Conservation (phyloP, 495 filamentous ascomycete genomes). For the Terfezia claveryi region DNA sequence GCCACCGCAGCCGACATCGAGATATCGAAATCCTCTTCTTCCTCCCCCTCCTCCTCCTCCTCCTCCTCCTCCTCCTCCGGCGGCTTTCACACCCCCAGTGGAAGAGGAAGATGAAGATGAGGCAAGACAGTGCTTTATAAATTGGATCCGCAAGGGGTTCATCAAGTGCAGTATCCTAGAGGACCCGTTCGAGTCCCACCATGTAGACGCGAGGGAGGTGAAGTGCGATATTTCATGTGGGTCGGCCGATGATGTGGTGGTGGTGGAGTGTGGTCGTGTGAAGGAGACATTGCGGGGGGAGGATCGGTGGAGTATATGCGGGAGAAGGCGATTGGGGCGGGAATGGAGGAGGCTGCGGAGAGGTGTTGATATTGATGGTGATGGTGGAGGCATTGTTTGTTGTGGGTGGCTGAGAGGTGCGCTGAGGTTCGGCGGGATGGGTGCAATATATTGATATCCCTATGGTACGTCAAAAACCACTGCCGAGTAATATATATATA, state of each 20-base stretch:
- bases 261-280: neutral
- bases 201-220: slow-evolving; percentile 70
- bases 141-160: slow-evolving; percentile 90
- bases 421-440: too few relatives aligned
- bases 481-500: too few relatives aligned
- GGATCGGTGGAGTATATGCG: too few relatives aligned
- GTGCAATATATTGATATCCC: too few relatives aligned
- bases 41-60: slow-evolving; percentile 13
- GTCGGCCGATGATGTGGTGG: slow-evolving; percentile 46
- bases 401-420: too few relatives aligned
- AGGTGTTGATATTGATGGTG: too few relatives aligned
- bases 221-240: slow-evolving; percentile 81
- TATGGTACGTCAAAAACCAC: too few relatives aligned
- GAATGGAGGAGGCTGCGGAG: too few relatives aligned
- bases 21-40: slow-evolving; percentile 34
- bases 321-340: too few relatives aligned
- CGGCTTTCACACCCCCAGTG: neutral
- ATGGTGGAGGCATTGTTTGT: too few relatives aligned
- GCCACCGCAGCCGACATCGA: slow-evolving; percentile 89
- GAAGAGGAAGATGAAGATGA: slow-evolving; percentile 9
- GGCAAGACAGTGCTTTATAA: slow-evolving; percentile 46
- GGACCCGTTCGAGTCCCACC: slow-evolving; percentile 93
- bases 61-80: slow-evolving; percentile 2
- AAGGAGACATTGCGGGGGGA: neutral
- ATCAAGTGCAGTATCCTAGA: slow-evolving; percentile 87